Percentiles rank a stretch among this genome's conserved stretches.
These are phyloP conservation scores for Aspergillus taichungensis DNA, from an alignment of 495 filamentous ascomycete species.

Conservation along the genomic window DNA sequence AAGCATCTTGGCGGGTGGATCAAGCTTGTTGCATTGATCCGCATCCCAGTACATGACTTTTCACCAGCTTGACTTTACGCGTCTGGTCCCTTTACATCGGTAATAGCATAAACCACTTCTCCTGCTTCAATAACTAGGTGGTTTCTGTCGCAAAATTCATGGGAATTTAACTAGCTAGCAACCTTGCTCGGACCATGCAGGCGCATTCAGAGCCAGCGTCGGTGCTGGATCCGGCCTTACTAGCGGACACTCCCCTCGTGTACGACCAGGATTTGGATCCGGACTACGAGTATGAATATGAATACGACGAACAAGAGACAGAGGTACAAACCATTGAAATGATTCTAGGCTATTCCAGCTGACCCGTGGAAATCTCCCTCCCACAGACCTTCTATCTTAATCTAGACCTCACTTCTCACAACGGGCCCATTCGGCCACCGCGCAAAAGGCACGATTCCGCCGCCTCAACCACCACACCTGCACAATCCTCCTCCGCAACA, in stretches of 20 bases:
- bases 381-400: constrained; percentile 46
- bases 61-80: too few species aligned
- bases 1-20: too few species aligned
- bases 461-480: background rate
- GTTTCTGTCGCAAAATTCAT: too few species aligned
- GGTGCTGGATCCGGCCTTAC: constrained; percentile 19
- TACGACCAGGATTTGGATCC: constrained; percentile 9
- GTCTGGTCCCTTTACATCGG: background rate
- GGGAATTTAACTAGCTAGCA: background rate
- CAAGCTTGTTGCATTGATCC: too few species aligned
- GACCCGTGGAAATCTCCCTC: background rate
- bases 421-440: constrained; percentile 30
- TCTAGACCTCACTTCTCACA: constrained; percentile 41
- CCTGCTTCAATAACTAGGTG: too few species aligned
- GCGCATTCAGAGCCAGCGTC: constrained; percentile 1
- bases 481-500: background rate
- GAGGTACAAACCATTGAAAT: too few species aligned
- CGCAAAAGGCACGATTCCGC: constrained; percentile 17
- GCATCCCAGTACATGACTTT: too few species aligned
- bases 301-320: constrained; percentile 49
- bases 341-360: too few species aligned
- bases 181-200: background rate
- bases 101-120: background rate
- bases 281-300: constrained; percentile 54
- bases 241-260: constrained; percentile 2